phyloP scores from a whole-genome alignment of 2,329 filamentous ascomycete species.

The Rhinocladiella mackenziei region DNA sequence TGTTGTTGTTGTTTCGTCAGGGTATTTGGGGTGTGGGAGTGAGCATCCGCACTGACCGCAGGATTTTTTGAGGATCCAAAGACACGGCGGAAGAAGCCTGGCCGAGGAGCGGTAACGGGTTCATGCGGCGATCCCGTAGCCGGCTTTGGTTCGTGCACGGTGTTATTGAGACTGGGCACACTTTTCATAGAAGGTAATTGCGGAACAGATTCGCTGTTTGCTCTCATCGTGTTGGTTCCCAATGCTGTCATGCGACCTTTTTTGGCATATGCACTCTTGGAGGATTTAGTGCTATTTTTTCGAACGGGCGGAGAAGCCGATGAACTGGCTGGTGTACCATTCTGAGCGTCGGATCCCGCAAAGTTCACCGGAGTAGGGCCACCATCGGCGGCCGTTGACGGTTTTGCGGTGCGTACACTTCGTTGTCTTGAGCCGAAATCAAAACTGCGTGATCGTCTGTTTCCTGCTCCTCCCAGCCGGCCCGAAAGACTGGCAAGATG shows the following conservation, averaged over 20 bases:
- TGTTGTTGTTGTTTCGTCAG: constrained; percentile 16
- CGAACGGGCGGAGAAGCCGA: constrained; percentile 35
- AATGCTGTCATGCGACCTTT: constrained; percentile 40
- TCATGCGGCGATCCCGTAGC: constrained; percentile 52
- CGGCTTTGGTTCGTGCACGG: constrained; percentile 46
- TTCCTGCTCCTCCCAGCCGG: constrained; percentile 26
- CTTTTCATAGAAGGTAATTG: constrained; percentile 21
- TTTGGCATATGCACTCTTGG: constrained; percentile 36
- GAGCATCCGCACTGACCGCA: constrained; percentile 25
- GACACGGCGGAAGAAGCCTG: constrained; percentile 88
- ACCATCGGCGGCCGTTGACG: constrained; percentile 54
- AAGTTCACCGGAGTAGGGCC: constrained; percentile 83
- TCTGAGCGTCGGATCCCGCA: constrained; percentile 64
- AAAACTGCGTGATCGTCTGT: constrained; percentile 44
- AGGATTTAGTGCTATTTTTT: constrained; percentile 43
- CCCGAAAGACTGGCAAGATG: constrained; percentile 36
- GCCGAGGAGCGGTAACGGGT: constrained; percentile 42
- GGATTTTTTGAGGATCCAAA: constrained; percentile 69
- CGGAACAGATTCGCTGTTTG: constrained; percentile 27
- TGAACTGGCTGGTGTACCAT: constrained; percentile 36
- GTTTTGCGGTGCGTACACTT: constrained; percentile 8
- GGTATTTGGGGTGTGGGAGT: constrained; percentile 24
- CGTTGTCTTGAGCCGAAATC: constrained; percentile 41
- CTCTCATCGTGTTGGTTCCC: constrained; percentile 35
- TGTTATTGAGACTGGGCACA: constrained; percentile 39